Evolutionary conservation across 495 filamentous ascomycete species (phyloP).

Genomic region (Daldinia decipiens): DNA sequence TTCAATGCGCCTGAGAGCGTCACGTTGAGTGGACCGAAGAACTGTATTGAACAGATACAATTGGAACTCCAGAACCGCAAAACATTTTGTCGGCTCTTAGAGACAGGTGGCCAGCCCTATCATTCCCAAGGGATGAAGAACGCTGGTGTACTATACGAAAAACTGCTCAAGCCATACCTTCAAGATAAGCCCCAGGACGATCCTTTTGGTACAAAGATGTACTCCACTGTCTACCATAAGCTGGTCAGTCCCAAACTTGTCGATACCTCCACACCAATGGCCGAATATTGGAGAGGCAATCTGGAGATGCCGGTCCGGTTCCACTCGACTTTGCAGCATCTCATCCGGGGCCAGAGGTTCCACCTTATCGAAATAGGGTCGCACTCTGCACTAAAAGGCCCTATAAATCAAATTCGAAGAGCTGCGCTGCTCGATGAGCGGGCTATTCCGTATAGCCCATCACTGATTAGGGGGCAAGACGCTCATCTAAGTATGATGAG

Average conservation of each 20-base stretch:
- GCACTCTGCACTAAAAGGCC: background rate
- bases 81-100: slow-evolving; percentile 5
- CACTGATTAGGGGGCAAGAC: background rate
- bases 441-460: background rate
- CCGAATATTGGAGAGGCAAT: background rate
- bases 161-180: background rate
- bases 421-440: background rate
- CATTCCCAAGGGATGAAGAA: background rate
- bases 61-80: background rate
- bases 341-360: background rate
- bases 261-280: background rate
- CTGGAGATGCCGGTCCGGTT: background rate
- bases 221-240: background rate
- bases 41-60: slow-evolving; percentile 47
- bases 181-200: background rate
- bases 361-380: slow-evolving; percentile 4
- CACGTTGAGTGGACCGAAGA: slow-evolving; percentile 58
- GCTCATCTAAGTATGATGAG: background rate
- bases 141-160: background rate
- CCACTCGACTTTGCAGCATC: background rate
- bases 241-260: background rate
- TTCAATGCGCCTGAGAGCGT: slow-evolving; percentile 41
- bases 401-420: slow-evolving; percentile 3
- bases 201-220: background rate
- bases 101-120: background rate